Evolutionary conservation across 345 rosid genomes (phyloP).

Genomic region (Noccaea bulbosa): DNA sequence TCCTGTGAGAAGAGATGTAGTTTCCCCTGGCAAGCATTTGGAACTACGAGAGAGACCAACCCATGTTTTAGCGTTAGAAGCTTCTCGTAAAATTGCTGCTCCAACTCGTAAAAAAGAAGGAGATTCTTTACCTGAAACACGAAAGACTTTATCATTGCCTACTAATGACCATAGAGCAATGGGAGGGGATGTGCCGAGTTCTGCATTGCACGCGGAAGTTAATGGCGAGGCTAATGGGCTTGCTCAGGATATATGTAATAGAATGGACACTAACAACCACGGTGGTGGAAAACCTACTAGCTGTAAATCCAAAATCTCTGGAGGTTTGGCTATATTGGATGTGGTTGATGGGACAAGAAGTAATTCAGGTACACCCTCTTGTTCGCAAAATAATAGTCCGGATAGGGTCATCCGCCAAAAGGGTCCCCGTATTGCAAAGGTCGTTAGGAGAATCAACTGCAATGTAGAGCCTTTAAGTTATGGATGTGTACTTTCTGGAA

Average conservation of each 20-base stretch:
- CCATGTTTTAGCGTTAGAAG: conserved; percentile 45
- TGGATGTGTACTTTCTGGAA: conserved; percentile 82
- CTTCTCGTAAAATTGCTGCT: conserved; percentile 26
- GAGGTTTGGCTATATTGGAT: conserved; percentile 46
- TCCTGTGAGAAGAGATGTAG: conserved; percentile 41
- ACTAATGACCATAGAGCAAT: conserved; percentile 44
- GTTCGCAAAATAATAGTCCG: conserved; percentile 67
- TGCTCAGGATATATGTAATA: conserved; percentile 43
- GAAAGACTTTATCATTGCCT: conserved; percentile 42
- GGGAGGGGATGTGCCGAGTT: conserved; percentile 39
- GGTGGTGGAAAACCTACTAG: conserved; percentile 41
- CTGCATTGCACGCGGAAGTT: conserved; percentile 43
- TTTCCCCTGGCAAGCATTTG: conserved; percentile 28
- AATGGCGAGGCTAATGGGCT: conserved; percentile 43
- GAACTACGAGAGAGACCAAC: conserved; percentile 26
- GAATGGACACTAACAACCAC: conserved; percentile 37
- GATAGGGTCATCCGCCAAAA: conserved; percentile 80
- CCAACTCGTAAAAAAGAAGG: conserved; percentile 41
- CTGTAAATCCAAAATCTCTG: conserved; percentile 54
- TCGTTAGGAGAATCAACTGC: conserved; percentile 94
- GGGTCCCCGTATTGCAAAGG: conserved; percentile 99
- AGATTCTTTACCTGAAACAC: conserved; percentile 45
- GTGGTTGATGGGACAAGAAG: conserved; percentile 49
- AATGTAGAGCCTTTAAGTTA: conserved; percentile 78
- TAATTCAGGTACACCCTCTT: conserved; percentile 54